A percentile compares a stretch with the other conserved stretches of the same genome.
Evolutionary conservation across 495 filamentous ascomycete species (phyloP).

Genomic region (Niebla homalea): DNA sequence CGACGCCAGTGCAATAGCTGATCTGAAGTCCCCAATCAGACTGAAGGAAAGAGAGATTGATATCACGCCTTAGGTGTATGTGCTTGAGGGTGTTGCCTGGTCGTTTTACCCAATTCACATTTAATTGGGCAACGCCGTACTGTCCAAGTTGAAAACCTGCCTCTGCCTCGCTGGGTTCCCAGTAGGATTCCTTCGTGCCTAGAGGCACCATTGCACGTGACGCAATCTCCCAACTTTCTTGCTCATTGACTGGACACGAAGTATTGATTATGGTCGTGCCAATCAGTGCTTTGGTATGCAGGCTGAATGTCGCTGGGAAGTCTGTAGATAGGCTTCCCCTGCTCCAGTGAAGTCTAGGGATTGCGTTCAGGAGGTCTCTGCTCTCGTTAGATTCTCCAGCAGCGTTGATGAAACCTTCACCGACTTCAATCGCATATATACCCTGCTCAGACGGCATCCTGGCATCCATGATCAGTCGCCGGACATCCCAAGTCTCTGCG

Average conservation of each 20-base stretch:
- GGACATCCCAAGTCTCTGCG: neutral
- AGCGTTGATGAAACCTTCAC: neutral
- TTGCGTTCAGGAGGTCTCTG: neutral
- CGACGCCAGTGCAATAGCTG: neutral
- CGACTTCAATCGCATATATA: neutral
- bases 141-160: neutral
- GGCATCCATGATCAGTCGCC: neutral
- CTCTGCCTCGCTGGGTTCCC: neutral
- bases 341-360: neutral
- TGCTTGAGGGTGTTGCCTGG: neutral
- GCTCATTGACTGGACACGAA: neutral
- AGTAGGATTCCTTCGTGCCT: neutral
- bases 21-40: neutral
- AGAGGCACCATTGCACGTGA: neutral
- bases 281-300: neutral
- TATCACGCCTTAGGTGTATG: neutral
- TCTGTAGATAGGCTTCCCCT: neutral
- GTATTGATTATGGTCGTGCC: neutral
- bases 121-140: neutral
- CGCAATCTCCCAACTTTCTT: neutral
- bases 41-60: neutral
- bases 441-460: neutral
- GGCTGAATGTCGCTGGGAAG: neutral
- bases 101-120: neutral
- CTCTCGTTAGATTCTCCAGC: neutral